These are phyloP conservation scores for Microbotryomycetes sp. DNA, from an alignment of 1,284 basidiomycete genomes.

Conservation along the genomic window DNA sequence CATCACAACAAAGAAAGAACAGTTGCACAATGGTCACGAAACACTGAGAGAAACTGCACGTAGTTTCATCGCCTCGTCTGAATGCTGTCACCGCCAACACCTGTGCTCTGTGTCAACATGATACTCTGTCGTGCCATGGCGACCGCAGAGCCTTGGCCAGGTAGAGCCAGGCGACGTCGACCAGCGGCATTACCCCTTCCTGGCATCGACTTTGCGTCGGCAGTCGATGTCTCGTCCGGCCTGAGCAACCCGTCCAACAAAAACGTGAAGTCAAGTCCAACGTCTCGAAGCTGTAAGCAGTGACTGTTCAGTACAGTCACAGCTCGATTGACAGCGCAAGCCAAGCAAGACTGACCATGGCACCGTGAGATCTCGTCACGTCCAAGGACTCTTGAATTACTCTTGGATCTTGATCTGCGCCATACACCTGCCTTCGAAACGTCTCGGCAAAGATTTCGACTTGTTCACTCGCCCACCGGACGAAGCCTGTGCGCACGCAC, in stretches of 20 bases:
- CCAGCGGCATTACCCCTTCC: too few relatives aligned
- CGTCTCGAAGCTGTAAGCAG: conserved; percentile 68
- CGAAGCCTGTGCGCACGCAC: conserved; percentile 59
- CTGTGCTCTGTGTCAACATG: background rate
- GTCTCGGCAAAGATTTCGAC: conserved; percentile 76
- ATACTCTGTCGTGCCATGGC: background rate
- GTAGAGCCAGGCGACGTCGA: background rate
- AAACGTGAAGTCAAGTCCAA: conserved; percentile 85
- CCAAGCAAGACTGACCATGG: conserved; percentile 54
- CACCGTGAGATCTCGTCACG: conserved; percentile 68
- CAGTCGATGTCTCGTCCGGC: conserved; percentile 2
- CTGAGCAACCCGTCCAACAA: conserved; percentile 63
- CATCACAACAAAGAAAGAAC: too few relatives aligned
- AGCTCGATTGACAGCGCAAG: background rate
- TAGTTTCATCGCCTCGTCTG: too few relatives aligned
- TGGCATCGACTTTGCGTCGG: background rate
- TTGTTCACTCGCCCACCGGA: conserved; percentile 86
- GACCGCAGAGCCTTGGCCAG: background rate
- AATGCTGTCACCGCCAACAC: too few relatives aligned
- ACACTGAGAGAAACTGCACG: too few relatives aligned
- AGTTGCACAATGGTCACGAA: background rate
- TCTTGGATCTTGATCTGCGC: conserved; percentile 59
- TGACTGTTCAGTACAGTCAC: background rate
- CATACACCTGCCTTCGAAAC: conserved; percentile 88
- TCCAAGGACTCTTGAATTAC: conserved; percentile 68